Evolutionary conservation across 148 eudicot species (phyloP), one percentile per base, ranked within the genome.

Genomic region (Dianthus caryophyllus): DNA sequence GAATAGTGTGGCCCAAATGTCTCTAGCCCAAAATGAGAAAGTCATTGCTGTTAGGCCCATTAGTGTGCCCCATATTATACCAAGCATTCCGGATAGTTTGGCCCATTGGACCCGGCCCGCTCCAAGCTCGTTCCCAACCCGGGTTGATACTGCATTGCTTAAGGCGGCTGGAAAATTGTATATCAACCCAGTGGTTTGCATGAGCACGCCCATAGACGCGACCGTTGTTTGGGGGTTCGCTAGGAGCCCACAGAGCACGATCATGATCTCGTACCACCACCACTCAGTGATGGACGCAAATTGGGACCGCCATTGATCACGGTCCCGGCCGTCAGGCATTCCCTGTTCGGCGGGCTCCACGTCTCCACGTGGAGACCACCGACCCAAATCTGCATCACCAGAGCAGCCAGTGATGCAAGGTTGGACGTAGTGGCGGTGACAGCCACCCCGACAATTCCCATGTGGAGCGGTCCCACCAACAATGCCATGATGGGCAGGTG

Each of bases 211-310:
- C 97, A 90, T 87, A 0, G 97, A 87, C 0, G 91, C 97, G 44
- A 90, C 90, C 3, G 89, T 79, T 71, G 88, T 82, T 9, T 47
- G 79, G 47, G 97, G 97, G 82, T 84, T 71, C 73, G 59, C 87
- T 0, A 90, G 27, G 0, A 87, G 81, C 27, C 97, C 97, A 49
- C 94, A 90, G 2, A 87, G 60, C 17, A 90, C 84, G 21, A 87
- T 90, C 94, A 90, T 90, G 79, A 90, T 85, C 84, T 90, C 97
- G 17, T 89, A 89, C 96, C 96, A 89, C 96, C 96, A 89, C 96
- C 96, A 89, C 77, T 89, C 96, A 9, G 87, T 87, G 94, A 2
- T 94, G 82, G 0, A 81, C 78, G 29, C 97, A 90, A 73, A 94
- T 90, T 31, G 97, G 97, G 18, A 78, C 88, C 1, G 97, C 94